Conservation (phyloP, 2,329 filamentous ascomycete species). For the Phyllachora maydis region DNA sequence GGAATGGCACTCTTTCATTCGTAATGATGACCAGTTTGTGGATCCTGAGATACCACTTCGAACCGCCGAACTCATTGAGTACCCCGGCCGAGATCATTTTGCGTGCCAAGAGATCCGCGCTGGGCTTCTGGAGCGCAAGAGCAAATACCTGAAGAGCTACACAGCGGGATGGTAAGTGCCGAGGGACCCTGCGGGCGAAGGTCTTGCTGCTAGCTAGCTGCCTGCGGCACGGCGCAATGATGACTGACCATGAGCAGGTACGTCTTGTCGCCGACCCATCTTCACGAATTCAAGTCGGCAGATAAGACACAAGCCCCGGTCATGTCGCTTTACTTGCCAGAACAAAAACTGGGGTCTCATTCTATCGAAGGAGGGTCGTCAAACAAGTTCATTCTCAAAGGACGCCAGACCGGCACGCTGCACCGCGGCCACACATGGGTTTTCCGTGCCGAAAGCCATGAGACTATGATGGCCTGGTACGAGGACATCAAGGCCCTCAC, state of each 20-base stretch:
- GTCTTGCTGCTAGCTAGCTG: too few relatives aligned
- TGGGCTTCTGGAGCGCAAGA: slow-evolving; percentile 88
- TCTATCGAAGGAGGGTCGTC: slow-evolving; percentile 66
- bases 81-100: slow-evolving; percentile 75
- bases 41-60: slow-evolving; percentile 66
- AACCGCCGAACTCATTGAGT: slow-evolving; percentile 63
- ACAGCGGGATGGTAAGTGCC: slow-evolving; percentile 69
- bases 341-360: slow-evolving; percentile 88
- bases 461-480: slow-evolving; percentile 96
- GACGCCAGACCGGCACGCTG: slow-evolving; percentile 79
- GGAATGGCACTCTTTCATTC: slow-evolving; percentile 75
- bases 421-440: slow-evolving; percentile 64
- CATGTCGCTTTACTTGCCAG: slow-evolving; percentile 88
- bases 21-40: slow-evolving; percentile 66
- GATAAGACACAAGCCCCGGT: slow-evolving; percentile 80
- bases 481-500: slow-evolving; percentile 81
- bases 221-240: not conserved
- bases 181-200: too few relatives aligned
- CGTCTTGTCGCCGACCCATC: slow-evolving; percentile 83
- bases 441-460: slow-evolving; percentile 52
- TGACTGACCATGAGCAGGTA: slow-evolving; percentile 39
- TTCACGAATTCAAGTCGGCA: slow-evolving; percentile 98
- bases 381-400: slow-evolving; percentile 96
- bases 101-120: slow-evolving; percentile 68
- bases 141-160: slow-evolving; percentile 96